Percentiles rank a stretch among this genome's conserved stretches.
phyloP scores from a whole-genome alignment of 306 rosid genomes.

The Castanea sativa region DNA sequence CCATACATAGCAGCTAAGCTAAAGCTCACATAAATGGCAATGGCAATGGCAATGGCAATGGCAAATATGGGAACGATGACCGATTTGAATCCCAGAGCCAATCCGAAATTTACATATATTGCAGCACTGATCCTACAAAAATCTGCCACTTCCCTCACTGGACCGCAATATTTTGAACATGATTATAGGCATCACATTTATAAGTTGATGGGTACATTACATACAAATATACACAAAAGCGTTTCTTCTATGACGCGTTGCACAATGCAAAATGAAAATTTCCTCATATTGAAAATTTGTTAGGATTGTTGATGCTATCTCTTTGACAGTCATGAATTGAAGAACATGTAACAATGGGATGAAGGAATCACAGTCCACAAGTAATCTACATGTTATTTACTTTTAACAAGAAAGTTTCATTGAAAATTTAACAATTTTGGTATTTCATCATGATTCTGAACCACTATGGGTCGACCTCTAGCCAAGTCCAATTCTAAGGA shows the following conservation, averaged over 20 bases:
- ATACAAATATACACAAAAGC: not conserved
- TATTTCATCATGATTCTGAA: not conserved
- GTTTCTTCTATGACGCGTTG: not conserved
- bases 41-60: too few relatives aligned
- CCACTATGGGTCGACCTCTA: not conserved
- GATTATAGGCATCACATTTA: slow-evolving; percentile 9
- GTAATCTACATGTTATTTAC: not conserved
- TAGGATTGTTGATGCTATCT: not conserved
- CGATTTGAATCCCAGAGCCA: slow-evolving; percentile 13
- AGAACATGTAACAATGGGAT: not conserved
- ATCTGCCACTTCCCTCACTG: slow-evolving; percentile 76
- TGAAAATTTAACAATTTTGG: not conserved
- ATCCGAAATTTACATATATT: slow-evolving; percentile 32
- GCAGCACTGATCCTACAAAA: slow-evolving; percentile 75
- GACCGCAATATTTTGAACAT: slow-evolving; percentile 40
- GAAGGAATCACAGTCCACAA: not conserved
- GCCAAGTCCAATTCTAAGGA: not conserved
- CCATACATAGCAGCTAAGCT: too few relatives aligned
- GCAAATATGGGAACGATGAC: too few relatives aligned
- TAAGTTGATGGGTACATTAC: not conserved
- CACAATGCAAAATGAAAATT: not conserved
- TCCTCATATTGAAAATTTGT: not conserved
- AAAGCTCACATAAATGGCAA: too few relatives aligned
- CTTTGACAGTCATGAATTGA: not conserved
- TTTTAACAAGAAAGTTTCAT: not conserved